A percentile compares a stretch with the other conserved stretches of the same genome.
These are phyloP conservation scores for Phaeotremella fagi DNA, from an alignment of 768 basidiomycete genomes.

Conservation along the genomic window DNA sequence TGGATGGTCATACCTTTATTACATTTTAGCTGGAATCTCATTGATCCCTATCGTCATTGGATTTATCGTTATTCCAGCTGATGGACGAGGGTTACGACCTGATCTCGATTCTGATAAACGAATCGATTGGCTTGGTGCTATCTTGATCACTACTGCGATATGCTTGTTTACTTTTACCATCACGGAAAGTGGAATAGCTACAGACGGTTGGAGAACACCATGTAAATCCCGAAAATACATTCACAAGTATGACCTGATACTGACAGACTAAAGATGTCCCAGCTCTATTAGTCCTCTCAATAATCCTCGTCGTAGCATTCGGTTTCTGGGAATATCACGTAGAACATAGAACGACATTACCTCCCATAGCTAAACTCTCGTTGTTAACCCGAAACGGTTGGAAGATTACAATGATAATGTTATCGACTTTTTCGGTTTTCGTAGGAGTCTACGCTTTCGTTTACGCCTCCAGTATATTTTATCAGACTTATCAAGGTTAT, in stretches of 20 bases:
- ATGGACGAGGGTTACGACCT: conserved; percentile 25
- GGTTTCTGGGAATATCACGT: conserved; percentile 63
- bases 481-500: conserved; percentile 24
- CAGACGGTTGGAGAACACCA: conserved; percentile 57
- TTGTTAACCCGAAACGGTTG: conserved; percentile 27
- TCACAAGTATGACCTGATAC: not conserved
- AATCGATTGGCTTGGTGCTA: conserved; percentile 72
- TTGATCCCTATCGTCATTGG: conserved; percentile 56
- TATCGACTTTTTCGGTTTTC: conserved; percentile 6
- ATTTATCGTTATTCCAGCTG: conserved; percentile 61
- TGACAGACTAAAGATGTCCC: conserved; percentile 58
- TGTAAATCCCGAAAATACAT: conserved; percentile 44
- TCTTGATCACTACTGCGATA: conserved; percentile 61
- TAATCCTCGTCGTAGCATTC: conserved; percentile 58
- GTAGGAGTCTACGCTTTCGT: conserved; percentile 10
- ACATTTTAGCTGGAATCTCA: conserved; percentile 58
- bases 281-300: conserved; percentile 59
- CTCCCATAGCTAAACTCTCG: conserved; percentile 25
- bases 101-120: conserved; percentile 43
- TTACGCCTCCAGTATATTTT: conserved; percentile 14
- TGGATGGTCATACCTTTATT: conserved; percentile 69
- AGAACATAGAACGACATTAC: conserved; percentile 48
- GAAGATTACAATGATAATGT: conserved; percentile 11
- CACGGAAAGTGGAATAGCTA: conserved; percentile 59
- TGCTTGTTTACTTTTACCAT: conserved; percentile 68